These are phyloP conservation scores for Starmera caribaea DNA, from an alignment of 805 yeast genomes.

Conservation along the genomic window DNA sequence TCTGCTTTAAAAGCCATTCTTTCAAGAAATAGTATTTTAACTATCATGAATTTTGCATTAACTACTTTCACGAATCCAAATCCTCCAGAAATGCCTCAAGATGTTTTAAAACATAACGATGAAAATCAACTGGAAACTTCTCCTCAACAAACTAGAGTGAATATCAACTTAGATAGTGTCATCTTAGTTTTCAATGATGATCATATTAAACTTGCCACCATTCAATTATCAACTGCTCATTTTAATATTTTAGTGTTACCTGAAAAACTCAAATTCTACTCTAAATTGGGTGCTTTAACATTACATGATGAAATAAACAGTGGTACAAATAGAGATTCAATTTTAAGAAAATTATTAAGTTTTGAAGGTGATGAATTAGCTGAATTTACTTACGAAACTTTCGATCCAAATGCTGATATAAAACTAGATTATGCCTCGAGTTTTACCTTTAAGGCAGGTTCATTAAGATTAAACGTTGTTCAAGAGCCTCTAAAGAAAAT, in stretches of 20 bases:
- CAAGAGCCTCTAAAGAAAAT: slow-evolving; percentile 72
- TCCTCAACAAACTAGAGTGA: slow-evolving; percentile 67
- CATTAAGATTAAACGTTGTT: slow-evolving; percentile 66
- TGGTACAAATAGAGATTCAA: slow-evolving; percentile 48
- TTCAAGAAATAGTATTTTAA: slow-evolving; percentile 68
- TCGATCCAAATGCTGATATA: slow-evolving; percentile 42
- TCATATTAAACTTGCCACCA: slow-evolving; percentile 69
- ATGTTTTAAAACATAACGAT: slow-evolving; percentile 58
- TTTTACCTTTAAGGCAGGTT: slow-evolving; percentile 61
- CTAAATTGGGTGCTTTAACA: slow-evolving; percentile 70
- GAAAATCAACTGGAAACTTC: slow-evolving; percentile 45
- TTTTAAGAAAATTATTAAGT: slow-evolving; percentile 54
- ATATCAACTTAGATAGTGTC: slow-evolving; percentile 62
- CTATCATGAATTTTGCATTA: slow-evolving; percentile 69
- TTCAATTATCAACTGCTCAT: slow-evolving; percentile 65
- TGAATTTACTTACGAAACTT: slow-evolving; percentile 77
- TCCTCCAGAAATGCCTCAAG: slow-evolving; percentile 60
- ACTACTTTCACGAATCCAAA: slow-evolving; percentile 85
- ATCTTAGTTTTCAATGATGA: slow-evolving; percentile 75
- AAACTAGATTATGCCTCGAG: slow-evolving; percentile 41
- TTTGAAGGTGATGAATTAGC: slow-evolving; percentile 79
- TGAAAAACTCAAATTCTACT: slow-evolving; percentile 62
- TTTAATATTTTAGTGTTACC: slow-evolving; percentile 60
- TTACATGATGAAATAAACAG: slow-evolving; percentile 69
- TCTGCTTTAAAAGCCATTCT: slow-evolving; percentile 71